Conservation (phyloP, 129 eudicot genomes). For the Glebionis coronaria region DNA sequence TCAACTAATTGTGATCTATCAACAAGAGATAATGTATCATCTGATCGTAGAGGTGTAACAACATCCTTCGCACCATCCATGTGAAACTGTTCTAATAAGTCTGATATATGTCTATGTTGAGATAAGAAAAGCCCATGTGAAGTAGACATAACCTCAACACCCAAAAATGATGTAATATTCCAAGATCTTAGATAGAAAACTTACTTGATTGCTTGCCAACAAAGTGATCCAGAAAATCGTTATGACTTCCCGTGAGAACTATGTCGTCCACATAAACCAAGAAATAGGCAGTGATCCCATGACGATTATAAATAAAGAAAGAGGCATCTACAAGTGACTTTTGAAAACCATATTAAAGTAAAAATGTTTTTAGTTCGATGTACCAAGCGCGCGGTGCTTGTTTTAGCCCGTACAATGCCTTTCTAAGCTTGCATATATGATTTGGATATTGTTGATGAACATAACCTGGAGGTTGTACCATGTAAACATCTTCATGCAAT, state of each 20-base stretch:
- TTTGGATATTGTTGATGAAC: not conserved
- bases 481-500: not conserved
- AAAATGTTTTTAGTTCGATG: not conserved
- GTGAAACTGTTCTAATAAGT: not conserved
- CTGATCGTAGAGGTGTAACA: not conserved
- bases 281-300: not conserved
- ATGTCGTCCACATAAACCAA: constrained; percentile 10
- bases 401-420: not conserved
- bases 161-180: not conserved
- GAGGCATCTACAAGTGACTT: not conserved
- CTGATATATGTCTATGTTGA: not conserved
- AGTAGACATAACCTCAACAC: not conserved
- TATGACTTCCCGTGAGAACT: not conserved
- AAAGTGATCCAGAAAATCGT: not conserved
- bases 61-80: not conserved
- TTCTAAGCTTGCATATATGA: not conserved
- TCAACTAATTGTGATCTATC: not conserved
- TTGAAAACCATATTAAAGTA: not conserved
- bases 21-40: not conserved
- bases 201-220: not conserved
- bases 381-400: constrained; percentile 11
- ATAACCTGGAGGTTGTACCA: constrained; percentile 8
- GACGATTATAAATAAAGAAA: not conserved
- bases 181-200: constrained; percentile 4
- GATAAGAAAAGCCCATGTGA: not conserved